Evolutionary conservation across 148 eudicot species (phyloP).

Genomic region (Rhododendron simsii): DNA sequence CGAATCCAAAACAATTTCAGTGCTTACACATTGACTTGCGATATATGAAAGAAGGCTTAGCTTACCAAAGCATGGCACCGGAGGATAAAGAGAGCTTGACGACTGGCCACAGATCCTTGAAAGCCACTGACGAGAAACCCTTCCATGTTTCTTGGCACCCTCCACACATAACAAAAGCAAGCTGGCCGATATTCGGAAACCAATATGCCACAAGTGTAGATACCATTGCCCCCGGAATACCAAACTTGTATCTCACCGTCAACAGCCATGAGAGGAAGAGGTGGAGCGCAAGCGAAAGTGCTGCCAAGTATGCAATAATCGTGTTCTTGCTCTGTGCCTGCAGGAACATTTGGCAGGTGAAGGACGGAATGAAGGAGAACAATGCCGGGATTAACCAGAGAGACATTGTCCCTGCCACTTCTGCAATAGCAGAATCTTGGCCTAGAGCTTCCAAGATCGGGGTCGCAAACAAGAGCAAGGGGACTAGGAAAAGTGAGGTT

Average conservation of each 20-base stretch:
- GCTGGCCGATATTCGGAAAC: slow-evolving; percentile 26
- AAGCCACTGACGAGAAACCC: slow-evolving; percentile 32
- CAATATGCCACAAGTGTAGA: slow-evolving; percentile 27
- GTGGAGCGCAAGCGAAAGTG: slow-evolving; percentile 13
- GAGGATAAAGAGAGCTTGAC: slow-evolving; percentile 36
- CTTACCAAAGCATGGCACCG: slow-evolving; percentile 35
- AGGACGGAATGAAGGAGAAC: slow-evolving; percentile 6
- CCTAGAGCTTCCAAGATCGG: slow-evolving; percentile 4
- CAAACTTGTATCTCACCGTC: slow-evolving; percentile 22
- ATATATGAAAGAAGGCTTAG: slow-evolving; percentile 1
- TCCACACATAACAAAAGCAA: slow-evolving; percentile 19
- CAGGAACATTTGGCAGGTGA: slow-evolving; percentile 9
- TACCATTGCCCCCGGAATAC: slow-evolving; percentile 28
- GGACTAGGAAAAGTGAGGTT: neutral
- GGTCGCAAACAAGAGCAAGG: neutral
- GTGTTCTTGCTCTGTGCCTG: slow-evolving; percentile 13
- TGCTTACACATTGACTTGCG: neutral
- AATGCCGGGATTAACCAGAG: neutral
- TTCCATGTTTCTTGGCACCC: slow-evolving; percentile 33
- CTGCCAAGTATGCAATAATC: slow-evolving; percentile 8
- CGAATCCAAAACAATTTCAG: neutral
- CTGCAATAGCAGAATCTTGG: slow-evolving; percentile 1
- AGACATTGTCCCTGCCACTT: neutral
- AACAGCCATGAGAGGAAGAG: slow-evolving; percentile 33
- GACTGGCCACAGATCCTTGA: slow-evolving; percentile 26